A percentile compares a stretch with the other conserved stretches of the same genome.
Conservation (phyloP, 208 protist genomes). For the Acanthamoeba rhysodes region DNA sequence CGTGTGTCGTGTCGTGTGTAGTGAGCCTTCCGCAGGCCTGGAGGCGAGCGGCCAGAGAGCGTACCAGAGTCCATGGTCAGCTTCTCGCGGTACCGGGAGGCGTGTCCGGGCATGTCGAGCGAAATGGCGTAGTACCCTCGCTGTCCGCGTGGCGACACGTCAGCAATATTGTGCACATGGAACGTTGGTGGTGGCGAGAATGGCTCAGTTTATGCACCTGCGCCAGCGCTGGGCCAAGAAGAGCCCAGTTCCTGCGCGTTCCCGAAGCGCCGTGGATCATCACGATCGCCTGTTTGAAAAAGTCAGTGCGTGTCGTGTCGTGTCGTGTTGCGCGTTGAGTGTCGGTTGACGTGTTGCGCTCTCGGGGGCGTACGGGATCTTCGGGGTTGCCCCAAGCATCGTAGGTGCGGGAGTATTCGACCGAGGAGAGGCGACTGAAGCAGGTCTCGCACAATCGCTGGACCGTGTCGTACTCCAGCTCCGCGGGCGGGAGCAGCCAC, state of each 20-base stretch:
- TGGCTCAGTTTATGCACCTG: not conserved
- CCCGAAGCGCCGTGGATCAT: not conserved
- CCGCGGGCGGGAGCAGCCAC: slow-evolving; percentile 12
- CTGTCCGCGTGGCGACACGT: not conserved
- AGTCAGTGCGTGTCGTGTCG: not conserved
- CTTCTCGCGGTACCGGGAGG: slow-evolving; percentile 14
- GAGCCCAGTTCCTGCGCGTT: not conserved
- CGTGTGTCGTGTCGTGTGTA: no score
- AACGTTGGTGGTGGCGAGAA: not conserved
- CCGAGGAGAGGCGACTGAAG: not conserved
- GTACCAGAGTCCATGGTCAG: slow-evolving; percentile 34
- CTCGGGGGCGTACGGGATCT: not conserved
- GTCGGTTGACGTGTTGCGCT: not conserved
- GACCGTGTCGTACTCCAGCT: slow-evolving; percentile 15
- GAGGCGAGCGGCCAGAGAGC: not conserved
- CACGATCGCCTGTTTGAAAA: not conserved
- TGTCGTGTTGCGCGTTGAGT: not conserved
- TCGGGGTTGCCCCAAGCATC: slow-evolving; percentile 12
- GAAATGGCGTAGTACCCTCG: slow-evolving; percentile 16
- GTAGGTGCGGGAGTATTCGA: slow-evolving; percentile 14
- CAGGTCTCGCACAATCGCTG: slow-evolving; percentile 23
- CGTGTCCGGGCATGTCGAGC: slow-evolving; percentile 8
- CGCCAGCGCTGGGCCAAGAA: not conserved
- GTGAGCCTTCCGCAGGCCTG: no score
- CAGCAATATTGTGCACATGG: not conserved